These are phyloP conservation scores for Botryosphaeria agaves DNA, from an alignment of 2,329 filamentous ascomycete genomes.

Conservation along the genomic window DNA sequence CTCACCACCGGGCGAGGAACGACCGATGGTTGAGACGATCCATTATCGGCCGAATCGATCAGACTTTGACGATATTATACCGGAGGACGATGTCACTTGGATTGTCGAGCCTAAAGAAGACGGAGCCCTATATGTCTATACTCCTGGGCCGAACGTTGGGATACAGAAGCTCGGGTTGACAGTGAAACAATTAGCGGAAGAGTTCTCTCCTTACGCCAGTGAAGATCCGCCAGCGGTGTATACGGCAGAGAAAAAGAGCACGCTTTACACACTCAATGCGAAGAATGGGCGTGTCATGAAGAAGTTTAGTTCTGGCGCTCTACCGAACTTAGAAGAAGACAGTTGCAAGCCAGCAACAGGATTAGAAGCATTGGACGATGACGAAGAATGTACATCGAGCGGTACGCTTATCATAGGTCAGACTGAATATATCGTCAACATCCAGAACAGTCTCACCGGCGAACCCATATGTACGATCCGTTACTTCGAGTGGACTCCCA, in stretches of 20 bases:
- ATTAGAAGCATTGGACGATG: constrained; percentile 37
- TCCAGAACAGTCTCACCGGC: constrained; percentile 57
- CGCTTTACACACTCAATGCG: constrained; percentile 77
- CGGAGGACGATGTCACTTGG: constrained; percentile 80
- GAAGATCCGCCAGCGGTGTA: constrained; percentile 68
- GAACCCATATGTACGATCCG: constrained; percentile 73
- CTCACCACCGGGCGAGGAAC: constrained; percentile 59
- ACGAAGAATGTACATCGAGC: constrained; percentile 57
- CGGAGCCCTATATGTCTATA: constrained; percentile 75
- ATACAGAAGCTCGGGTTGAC: constrained; percentile 52
- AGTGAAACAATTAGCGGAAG: constrained; percentile 77
- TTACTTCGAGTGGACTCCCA: constrained; percentile 89
- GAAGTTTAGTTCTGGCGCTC: constrained; percentile 62
- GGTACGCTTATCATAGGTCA: constrained; percentile 71
- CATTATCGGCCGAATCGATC: constrained; percentile 60
- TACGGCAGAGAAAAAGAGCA: constrained; percentile 80
- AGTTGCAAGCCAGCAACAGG: constrained; percentile 58
- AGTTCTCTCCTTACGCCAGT: constrained; percentile 59
- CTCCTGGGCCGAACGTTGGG: constrained; percentile 43
- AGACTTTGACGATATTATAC: constrained; percentile 34
- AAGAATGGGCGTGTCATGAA: constrained; percentile 67
- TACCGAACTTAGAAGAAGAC: constrained; percentile 49
- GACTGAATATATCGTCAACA: constrained; percentile 78
- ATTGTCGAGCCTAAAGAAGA: constrained; percentile 84
- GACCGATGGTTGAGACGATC: constrained; percentile 78